phyloP scores from a whole-genome alignment of 768 basidiomycete genomes.

The Cystofilobasidium capitatum region DNA sequence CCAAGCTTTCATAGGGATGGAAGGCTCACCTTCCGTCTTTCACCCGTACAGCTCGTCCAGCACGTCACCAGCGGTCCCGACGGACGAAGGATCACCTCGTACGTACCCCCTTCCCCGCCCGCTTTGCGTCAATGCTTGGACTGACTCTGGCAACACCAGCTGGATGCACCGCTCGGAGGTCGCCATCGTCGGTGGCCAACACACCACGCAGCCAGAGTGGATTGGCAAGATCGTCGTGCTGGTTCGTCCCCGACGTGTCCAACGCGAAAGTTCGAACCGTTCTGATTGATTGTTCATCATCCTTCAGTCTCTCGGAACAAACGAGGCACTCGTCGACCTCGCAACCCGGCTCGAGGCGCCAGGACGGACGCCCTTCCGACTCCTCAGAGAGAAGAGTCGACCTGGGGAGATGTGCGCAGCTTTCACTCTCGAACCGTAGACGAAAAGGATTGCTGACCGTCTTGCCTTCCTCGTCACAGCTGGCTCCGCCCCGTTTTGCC shows the following conservation, averaged over 20 bases:
- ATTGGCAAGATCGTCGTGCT: constrained; percentile 64
- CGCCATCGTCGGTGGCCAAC: constrained; percentile 36
- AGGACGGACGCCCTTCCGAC: constrained; percentile 53
- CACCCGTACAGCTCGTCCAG: constrained; percentile 25
- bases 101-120: neutral
- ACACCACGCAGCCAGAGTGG: constrained; percentile 68
- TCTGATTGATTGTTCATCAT: neutral
- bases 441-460: neutral
- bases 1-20: constrained; percentile 65
- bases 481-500: constrained; percentile 10
- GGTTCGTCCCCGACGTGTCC: neutral
- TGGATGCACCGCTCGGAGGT: constrained; percentile 69
- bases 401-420: constrained; percentile 56
- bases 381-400: constrained; percentile 64
- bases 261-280: neutral
- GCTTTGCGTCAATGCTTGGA: too few relatives aligned
- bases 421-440: neutral
- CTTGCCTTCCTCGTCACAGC: neutral
- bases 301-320: constrained; percentile 69
- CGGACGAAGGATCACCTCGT: constrained; percentile 41
- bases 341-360: constrained; percentile 58
- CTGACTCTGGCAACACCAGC: constrained; percentile 31
- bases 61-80: constrained; percentile 57
- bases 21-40: constrained; percentile 6
- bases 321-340: constrained; percentile 73